phyloP scores from a whole-genome alignment of 257 asterid species.

The Paulownia fortunei region DNA sequence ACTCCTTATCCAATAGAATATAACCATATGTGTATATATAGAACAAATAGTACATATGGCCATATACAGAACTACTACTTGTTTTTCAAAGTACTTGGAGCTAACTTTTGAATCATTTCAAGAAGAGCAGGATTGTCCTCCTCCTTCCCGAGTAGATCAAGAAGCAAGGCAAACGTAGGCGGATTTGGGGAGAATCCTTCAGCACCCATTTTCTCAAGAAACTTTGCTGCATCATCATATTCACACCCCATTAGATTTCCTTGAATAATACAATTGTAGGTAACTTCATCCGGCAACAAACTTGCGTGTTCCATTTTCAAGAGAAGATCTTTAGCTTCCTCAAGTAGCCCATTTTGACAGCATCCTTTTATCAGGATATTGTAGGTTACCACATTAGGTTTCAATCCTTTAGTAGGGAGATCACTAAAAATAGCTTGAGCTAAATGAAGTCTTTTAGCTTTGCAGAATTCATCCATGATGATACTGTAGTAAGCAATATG shows the following conservation, averaged over 20 bases:
- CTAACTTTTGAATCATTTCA: too few species aligned
- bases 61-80: too few species aligned
- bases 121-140: too few species aligned
- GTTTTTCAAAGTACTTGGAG: too few species aligned
- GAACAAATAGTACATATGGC: too few species aligned
- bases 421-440: conserved; percentile 29
- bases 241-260: conserved; percentile 26
- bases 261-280: conserved; percentile 33
- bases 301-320: conserved; percentile 28
- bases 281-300: conserved; percentile 20
- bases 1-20: too few species aligned
- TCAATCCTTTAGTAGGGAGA: conserved; percentile 31
- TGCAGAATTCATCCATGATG: conserved; percentile 31
- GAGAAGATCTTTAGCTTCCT: conserved; percentile 39
- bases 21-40: too few species aligned
- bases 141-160: too few species aligned
- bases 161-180: conserved; percentile 11
- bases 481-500: conserved; percentile 23
- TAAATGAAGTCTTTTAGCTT: conserved; percentile 17
- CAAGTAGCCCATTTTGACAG: conserved; percentile 34
- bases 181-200: conserved; percentile 21
- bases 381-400: conserved; percentile 36
- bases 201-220: conserved; percentile 34
- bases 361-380: conserved; percentile 34
- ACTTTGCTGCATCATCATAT: conserved; percentile 22